Evolutionary conservation across 192 early-diverging fungal species (phyloP).

Genomic region (Obelidium mucronatum): DNA sequence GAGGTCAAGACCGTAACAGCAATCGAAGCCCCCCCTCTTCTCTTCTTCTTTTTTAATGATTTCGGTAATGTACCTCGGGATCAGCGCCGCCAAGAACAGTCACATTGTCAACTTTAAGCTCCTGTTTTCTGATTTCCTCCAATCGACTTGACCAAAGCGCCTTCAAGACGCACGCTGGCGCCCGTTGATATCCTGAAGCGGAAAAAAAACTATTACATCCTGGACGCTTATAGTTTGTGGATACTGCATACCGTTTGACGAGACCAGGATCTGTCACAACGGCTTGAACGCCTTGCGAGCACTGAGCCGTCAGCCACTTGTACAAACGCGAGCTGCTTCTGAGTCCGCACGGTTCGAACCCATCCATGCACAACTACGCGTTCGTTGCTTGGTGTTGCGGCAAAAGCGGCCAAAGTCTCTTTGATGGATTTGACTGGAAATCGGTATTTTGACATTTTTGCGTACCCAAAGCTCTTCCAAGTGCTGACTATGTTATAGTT

Average conservation of each 20-base stretch:
- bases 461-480: no score
- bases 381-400: neutral
- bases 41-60: no score
- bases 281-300: conserved; percentile 71
- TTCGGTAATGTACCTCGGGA: conserved; percentile 60
- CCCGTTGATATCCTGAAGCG: conserved; percentile 59
- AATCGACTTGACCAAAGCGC: conserved; percentile 68
- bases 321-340: conserved; percentile 81
- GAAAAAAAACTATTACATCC: neutral
- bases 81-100: conserved; percentile 66
- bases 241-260: conserved; percentile 59
- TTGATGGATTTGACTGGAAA: conserved; percentile 17
- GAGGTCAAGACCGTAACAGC: neutral
- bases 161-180: conserved; percentile 73
- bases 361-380: conserved; percentile 73
- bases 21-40: no score
- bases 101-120: conserved; percentile 64
- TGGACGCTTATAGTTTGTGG: neutral
- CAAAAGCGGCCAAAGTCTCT: neutral
- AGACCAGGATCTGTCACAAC: conserved; percentile 58
- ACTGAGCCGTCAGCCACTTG: conserved; percentile 82
- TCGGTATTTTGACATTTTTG: no score
- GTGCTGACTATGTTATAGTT: no score
- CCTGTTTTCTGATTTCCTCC: conserved; percentile 76
- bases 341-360: conserved; percentile 81